phyloP scores from a whole-genome alignment of 2,329 filamentous ascomycete genomes.

The Colletotrichum musicola region DNA sequence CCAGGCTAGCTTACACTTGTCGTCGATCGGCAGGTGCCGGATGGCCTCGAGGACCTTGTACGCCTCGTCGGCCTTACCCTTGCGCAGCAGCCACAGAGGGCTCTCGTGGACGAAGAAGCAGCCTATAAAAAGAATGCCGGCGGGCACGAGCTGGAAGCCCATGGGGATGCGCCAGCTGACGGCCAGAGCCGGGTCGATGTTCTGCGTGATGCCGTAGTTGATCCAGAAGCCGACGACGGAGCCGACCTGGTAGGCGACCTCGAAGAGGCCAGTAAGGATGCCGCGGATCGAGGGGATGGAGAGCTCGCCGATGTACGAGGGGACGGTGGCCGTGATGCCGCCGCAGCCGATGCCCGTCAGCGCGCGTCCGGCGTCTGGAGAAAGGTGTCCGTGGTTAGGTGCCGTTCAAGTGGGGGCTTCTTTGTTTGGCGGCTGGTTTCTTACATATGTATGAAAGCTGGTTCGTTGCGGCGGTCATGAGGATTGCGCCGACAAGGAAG shows the following conservation, averaged over 20 bases:
- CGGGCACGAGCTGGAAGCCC: slow-evolving; percentile 59
- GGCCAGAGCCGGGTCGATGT: slow-evolving; percentile 48
- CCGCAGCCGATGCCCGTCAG: slow-evolving; percentile 69
- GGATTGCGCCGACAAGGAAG: slow-evolving; percentile 58
- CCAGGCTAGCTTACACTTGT: slow-evolving; percentile 44
- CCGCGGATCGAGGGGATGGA: slow-evolving; percentile 70
- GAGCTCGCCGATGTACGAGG: slow-evolving; percentile 73
- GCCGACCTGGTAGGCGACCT: slow-evolving; percentile 67
- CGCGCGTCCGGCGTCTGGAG: slow-evolving; percentile 61
- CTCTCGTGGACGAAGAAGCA: slow-evolving; percentile 54
- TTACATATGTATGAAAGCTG: slow-evolving; percentile 58
- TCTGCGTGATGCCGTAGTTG: slow-evolving; percentile 57
- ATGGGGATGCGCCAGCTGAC: slow-evolving; percentile 63
- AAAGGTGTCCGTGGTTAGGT: neutral
- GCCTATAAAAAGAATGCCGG: slow-evolving; percentile 56
- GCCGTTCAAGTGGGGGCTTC: no score
- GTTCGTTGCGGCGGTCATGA: slow-evolving; percentile 56
- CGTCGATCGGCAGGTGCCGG: slow-evolving; percentile 57
- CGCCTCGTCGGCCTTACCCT: slow-evolving; percentile 40
- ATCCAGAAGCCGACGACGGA: slow-evolving; percentile 65
- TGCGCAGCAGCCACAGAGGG: slow-evolving; percentile 40
- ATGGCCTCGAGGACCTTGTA: slow-evolving; percentile 55
- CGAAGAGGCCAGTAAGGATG: slow-evolving; percentile 66
- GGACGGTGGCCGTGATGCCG: slow-evolving; percentile 65
- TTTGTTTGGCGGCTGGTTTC: no score